These are phyloP conservation scores for Periconia digitata DNA, from an alignment of 2,329 filamentous ascomycete genomes.

Conservation along the genomic window DNA sequence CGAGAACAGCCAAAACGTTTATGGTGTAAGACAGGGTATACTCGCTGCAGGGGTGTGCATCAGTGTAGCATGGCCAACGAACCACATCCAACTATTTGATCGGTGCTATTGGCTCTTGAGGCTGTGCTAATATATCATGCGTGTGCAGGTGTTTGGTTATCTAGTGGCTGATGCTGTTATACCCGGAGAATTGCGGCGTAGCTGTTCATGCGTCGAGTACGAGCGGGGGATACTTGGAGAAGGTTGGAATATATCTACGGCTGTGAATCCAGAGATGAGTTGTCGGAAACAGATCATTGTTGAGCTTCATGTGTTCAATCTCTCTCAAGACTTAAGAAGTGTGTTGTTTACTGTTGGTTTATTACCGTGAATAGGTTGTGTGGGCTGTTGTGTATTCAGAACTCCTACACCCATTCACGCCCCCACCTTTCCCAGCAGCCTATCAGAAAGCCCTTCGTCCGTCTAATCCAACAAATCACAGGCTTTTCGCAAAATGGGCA, in stretches of 20 bases:
- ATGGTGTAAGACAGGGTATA: background rate
- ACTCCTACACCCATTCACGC: too few relatives aligned
- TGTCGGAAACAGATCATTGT: background rate
- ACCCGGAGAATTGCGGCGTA: slow-evolving; percentile 2
- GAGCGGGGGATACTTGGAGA: background rate
- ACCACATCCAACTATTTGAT: background rate
- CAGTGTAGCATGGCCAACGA: slow-evolving; percentile 1
- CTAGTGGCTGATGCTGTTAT: background rate
- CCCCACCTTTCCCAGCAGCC: background rate
- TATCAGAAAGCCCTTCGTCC: background rate
- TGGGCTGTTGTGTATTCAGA: too few relatives aligned
- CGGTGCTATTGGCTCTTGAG: background rate
- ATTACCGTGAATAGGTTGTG: background rate
- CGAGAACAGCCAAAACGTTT: background rate
- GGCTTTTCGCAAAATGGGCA: slow-evolving; percentile 3
- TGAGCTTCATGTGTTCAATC: slow-evolving; percentile 1
- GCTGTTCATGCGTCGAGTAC: slow-evolving; percentile 3
- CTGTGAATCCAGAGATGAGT: background rate
- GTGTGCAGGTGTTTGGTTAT: background rate
- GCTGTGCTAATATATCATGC: background rate
- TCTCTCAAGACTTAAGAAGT: background rate
- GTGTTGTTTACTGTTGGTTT: slow-evolving; percentile 1
- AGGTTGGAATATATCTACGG: slow-evolving; percentile 2
- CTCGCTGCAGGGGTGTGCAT: slow-evolving; percentile 1
- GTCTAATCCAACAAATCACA: background rate